Percentiles rank a stretch among this genome's conserved stretches.
Evolutionary conservation across 2,329 filamentous ascomycete genomes (phyloP).

Genomic region (Hymenoscyphus fructigenus): DNA sequence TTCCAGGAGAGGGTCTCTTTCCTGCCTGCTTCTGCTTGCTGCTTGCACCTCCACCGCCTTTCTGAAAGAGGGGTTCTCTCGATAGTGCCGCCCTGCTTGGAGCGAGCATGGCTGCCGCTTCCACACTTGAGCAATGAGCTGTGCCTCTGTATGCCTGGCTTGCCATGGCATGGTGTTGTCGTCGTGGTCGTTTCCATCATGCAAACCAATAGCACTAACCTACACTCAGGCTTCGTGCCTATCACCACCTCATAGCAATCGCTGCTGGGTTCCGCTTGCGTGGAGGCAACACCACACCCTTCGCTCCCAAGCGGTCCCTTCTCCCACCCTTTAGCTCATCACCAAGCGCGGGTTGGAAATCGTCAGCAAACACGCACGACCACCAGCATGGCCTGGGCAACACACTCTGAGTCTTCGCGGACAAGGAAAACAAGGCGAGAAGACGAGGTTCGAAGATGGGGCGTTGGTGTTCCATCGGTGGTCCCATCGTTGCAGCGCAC

Average conservation of each 20-base stretch:
- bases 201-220: not conserved
- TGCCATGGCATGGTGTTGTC: not conserved
- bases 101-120: not conserved
- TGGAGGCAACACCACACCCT: not conserved
- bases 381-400: not conserved
- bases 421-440: conserved; percentile 9
- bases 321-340: not conserved
- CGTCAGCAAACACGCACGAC: conserved; percentile 1
- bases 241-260: not conserved
- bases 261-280: conserved; percentile 1
- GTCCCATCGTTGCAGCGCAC: conserved; percentile 3
- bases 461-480: conserved; percentile 8
- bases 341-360: conserved; percentile 1
- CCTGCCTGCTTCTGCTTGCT: not conserved
- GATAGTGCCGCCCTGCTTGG: not conserved
- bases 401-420: not conserved
- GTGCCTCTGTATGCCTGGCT: not conserved
- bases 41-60: conserved; percentile 1
- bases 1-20: not conserved
- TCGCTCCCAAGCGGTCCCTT: not conserved
- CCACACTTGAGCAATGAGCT: not conserved
- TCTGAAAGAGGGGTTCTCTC: not conserved
- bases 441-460: not conserved
- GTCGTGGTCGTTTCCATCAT: conserved; percentile 1
- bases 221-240: not conserved